phyloP scores from a whole-genome alignment of 495 filamentous ascomycete genomes.

The Mytilinidion resinicola region DNA sequence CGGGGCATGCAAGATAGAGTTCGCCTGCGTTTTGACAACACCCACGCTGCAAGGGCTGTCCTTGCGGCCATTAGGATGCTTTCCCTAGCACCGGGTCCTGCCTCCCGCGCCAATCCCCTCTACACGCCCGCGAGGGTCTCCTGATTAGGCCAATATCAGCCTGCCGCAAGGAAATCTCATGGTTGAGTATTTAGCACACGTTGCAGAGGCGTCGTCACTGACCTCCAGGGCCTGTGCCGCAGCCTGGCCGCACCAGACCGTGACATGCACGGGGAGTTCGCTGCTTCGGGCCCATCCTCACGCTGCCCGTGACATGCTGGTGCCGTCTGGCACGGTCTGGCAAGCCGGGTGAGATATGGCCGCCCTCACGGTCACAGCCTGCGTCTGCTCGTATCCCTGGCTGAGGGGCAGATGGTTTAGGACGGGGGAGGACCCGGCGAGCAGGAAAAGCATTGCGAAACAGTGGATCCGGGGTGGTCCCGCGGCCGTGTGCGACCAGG shows the following conservation, averaged over 20 bases:
- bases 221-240: background rate
- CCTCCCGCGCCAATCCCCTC: conserved; percentile 18
- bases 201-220: background rate
- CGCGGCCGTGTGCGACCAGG: background rate
- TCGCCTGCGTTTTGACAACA: conserved; percentile 14
- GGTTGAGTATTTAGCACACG: no score
- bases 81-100: conserved; percentile 7
- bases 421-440: no score
- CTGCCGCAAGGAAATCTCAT: background rate
- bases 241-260: no score
- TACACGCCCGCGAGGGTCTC: background rate
- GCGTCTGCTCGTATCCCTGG: no score
- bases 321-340: no score
- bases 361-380: no score
- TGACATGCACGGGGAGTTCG: no score
- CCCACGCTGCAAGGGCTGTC: conserved; percentile 10
- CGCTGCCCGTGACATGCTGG: no score
- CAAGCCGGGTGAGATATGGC: no score
- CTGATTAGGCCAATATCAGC: conserved; percentile 1
- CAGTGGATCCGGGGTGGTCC: background rate
- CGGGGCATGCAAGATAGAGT: conserved; percentile 11
- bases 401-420: no score
- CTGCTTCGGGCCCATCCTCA: no score
- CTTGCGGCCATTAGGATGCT: conserved; percentile 6
- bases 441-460: background rate